Conservation (phyloP, 495 filamentous ascomycete species). For the Rusavskia elegans region DNA sequence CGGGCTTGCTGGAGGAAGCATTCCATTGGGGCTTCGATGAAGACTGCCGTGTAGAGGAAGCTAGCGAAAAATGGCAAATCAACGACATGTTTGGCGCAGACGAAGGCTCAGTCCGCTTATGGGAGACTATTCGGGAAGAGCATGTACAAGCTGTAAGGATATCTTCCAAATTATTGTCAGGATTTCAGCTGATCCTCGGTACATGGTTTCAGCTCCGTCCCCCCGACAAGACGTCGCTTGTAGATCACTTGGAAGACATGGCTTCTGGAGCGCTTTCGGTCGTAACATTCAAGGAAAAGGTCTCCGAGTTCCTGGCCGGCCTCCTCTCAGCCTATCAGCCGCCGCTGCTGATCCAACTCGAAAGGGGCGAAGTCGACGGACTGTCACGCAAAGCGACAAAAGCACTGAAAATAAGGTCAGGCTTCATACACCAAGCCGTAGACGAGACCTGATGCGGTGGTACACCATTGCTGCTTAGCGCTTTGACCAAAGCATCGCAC, state of each 20-base stretch:
- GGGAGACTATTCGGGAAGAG: conserved; percentile 9
- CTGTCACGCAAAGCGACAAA: conserved; percentile 22
- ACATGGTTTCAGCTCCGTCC: conserved; percentile 7
- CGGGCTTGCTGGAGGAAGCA: conserved; percentile 13
- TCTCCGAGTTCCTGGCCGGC: conserved; percentile 18
- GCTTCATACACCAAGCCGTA: conserved; percentile 1
- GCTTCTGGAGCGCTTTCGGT: conserved; percentile 1
- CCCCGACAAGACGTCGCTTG: conserved; percentile 1
- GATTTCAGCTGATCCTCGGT: neutral
- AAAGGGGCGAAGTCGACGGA: conserved; percentile 23
- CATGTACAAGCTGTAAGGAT: conserved; percentile 10
- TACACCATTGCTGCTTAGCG: too few relatives aligned
- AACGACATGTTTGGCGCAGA: conserved; percentile 15
- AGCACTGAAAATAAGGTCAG: conserved; percentile 18
- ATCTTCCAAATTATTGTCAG: neutral
- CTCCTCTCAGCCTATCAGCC: conserved; percentile 22
- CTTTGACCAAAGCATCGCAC: neutral
- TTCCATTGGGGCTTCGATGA: conserved; percentile 20
- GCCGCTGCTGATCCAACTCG: conserved; percentile 30
- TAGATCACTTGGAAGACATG: conserved; percentile 2
- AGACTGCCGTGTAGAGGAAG: conserved; percentile 6
- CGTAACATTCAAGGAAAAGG: conserved; percentile 11
- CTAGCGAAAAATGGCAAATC: conserved; percentile 10
- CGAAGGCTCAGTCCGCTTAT: conserved; percentile 3
- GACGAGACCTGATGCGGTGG: neutral